phyloP scores from a whole-genome alignment of 371 early-diverging fungal species.

The Entomophthora muscae region DNA sequence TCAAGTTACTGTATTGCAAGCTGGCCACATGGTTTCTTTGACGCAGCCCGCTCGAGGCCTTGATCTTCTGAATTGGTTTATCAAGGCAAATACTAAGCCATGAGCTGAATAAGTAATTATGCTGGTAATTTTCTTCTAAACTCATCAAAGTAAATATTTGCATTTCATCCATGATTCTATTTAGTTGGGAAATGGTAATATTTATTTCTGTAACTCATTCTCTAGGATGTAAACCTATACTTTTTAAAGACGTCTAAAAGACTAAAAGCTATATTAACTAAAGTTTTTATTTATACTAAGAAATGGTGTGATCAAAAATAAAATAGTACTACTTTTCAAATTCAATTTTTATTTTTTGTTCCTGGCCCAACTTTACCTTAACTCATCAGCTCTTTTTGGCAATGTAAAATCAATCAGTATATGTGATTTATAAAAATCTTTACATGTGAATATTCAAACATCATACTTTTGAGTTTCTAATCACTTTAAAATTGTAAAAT shows the following conservation, averaged over 20 bases:
- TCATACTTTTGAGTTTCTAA: neutral
- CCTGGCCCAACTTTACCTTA: neutral
- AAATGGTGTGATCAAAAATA: neutral
- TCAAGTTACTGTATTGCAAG: constrained; percentile 28
- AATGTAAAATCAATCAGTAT: neutral
- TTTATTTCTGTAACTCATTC: neutral
- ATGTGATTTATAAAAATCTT: neutral
- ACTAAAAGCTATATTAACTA: neutral
- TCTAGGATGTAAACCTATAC: neutral
- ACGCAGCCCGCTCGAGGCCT: neutral
- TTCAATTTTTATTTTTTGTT: neutral
- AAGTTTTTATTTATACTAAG: too few species aligned
- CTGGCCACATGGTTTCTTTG: constrained; percentile 25
- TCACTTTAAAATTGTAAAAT: neutral
- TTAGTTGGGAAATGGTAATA: neutral
- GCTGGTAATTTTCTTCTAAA: neutral
- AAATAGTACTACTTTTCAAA: neutral
- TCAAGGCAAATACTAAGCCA: neutral
- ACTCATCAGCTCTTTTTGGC: neutral
- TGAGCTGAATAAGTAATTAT: neutral
- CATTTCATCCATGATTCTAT: neutral
- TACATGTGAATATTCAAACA: neutral
- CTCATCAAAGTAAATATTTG: neutral
- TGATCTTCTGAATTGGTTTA: neutral
- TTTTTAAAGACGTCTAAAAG: neutral